Base-by-base conservation (phyloP, 306 rosid genomes). In the Prunus mume region DNA sequence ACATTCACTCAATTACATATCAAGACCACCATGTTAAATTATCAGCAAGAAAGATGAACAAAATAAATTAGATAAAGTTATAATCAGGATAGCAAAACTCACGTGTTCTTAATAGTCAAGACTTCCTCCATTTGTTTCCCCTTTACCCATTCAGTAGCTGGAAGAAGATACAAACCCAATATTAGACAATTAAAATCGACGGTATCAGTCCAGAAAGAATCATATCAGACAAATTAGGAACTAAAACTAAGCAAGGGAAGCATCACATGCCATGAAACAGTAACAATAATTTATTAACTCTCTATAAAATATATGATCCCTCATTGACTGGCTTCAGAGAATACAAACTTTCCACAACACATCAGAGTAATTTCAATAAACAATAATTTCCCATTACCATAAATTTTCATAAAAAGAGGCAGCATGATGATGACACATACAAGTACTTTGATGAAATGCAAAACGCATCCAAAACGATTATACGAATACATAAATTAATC, bases 91-190 rank as follows among this genome's bases (percentile, higher is more conserved):
- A 3, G 3, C 38, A 76, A 57, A 76, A 75, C 93, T 78, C 68
- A 88, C 98, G 98, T 81, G 83, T 91, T 93, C 71, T 87, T 91
- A 9, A 93, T 91, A 5, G 96, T 51, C 27, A 93, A 57, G 70
- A 90, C 96, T 75, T 93, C 97, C 75, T 93, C 97, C 98, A 87
- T 88, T 13, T 87, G 92, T 78, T 78, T 91, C 61, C 97, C 97
- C 83, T 93, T 93, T 22, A 91, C 96, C 98, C 96, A 91, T 72
- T 93, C 98, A 56, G 98, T 89, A 85, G 98, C 98, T 95, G 90
- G 69, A 88, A 89, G 56, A 32, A 20, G 49, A 83, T 5, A 80
- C 61, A 60, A 51, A 0, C 22, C 13, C 55, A 70, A 38, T 58
- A 62, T 83, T 62, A 83, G 56, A 62, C 28, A 69, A 46, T 20